Conservation (phyloP, 2,329 filamentous ascomycete species). For the Fusarium lateritium region DNA sequence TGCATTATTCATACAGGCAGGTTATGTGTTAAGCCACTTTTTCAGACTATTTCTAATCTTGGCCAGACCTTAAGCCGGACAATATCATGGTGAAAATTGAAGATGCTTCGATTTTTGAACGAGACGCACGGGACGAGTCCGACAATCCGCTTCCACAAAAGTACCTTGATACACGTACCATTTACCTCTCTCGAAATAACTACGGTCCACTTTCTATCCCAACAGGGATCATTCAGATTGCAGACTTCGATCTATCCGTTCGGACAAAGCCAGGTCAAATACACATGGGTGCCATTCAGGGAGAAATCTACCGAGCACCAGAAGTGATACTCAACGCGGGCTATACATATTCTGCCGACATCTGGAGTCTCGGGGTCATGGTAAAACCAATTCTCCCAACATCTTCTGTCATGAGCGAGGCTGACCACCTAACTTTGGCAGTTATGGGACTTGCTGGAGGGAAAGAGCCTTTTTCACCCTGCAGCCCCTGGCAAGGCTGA, state of each 20-base stretch:
- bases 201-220: conserved; percentile 32
- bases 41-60: too few relatives aligned
- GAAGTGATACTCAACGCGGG: conserved; percentile 45
- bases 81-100: conserved; percentile 44
- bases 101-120: conserved; percentile 32
- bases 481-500: neutral
- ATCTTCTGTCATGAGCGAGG: too few relatives aligned
- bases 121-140: conserved; percentile 41
- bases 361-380: conserved; percentile 47
- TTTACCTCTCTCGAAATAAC: conserved; percentile 47
- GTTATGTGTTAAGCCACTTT: neutral
- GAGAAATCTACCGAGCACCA: conserved; percentile 39
- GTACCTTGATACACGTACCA: conserved; percentile 18
- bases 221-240: conserved; percentile 37
- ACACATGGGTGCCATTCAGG: conserved; percentile 36
- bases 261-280: conserved; percentile 5
- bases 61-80: conserved; percentile 41
- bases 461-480: conserved; percentile 19
- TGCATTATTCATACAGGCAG: conserved; percentile 40
- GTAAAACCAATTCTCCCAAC: conserved; percentile 9
- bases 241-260: conserved; percentile 39
- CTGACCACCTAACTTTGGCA: neutral
- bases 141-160: conserved; percentile 43
- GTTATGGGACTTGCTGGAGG: conserved; percentile 31
- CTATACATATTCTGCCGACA: conserved; percentile 38